Evolutionary conservation across 306 rosid species (phyloP), one percentile per base, ranked within the genome.

Genomic region (Hylodesmum podocarpum): DNA sequence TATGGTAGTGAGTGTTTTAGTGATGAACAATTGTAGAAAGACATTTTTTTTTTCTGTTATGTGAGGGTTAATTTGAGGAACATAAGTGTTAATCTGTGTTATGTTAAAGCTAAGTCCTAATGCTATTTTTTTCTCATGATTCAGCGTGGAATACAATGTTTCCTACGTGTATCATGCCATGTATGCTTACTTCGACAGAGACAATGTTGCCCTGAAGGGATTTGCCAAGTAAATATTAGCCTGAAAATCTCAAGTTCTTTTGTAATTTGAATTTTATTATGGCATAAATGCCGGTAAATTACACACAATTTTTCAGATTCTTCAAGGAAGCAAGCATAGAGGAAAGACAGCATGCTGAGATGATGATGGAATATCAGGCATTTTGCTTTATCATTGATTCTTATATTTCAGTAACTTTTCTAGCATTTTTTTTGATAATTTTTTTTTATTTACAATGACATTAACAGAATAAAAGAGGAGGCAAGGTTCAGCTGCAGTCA

Each of bases 201-300:
- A 85, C 66, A 85, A 85, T 66, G 84, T 85, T 65, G 77, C 86
- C 39, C 75, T 85, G 54, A 85, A 75, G 69, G 89, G 86, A 18
- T 25, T 82, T 7, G 89, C 89, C 27, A 85, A 79, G 89, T 85
- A 85, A 79, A 86, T 85, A 81, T 27, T 76, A 25, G 4, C 9
- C 55, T 51, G 3, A 51, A 54, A 54, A 66, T 21, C 12, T 66
- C 8, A 34, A 1, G n/a, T 29, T 61, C 16, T 25, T 49, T 28
- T 59, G 28, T 66, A 39, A 34, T 73, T 16, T 24, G 27, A 12
- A 13, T 76, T 65, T 19, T 18, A 50, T 18, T 25, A 16, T 41
- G 13, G 29, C 9, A 9, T 53, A 22, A 66, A 43, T 36, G 28
- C 22, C 62, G 16, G 7, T 51, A 11, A 47, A 31, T n/a, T 31